Conservation (phyloP, 805 yeast genomes). For the Tetrapisispora nanseiensis region DNA sequence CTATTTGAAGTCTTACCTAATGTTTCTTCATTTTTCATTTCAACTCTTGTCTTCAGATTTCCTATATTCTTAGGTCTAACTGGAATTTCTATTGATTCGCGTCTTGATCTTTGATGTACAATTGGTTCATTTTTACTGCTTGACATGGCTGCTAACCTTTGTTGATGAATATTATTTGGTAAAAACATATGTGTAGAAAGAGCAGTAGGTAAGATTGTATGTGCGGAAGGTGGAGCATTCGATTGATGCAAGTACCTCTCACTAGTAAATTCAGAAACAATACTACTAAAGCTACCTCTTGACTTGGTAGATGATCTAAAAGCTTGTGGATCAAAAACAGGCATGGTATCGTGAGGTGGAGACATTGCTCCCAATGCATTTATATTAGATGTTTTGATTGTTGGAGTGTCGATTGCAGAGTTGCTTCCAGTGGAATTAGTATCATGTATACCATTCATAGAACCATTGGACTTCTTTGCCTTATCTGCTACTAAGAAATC, state of each 20-base stretch:
- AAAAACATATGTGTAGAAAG: constrained; percentile 51
- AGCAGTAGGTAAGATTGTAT: constrained; percentile 50
- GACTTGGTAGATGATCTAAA: not conserved
- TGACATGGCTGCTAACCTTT: constrained; percentile 16
- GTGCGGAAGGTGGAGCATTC: constrained; percentile 52
- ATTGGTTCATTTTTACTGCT: not conserved
- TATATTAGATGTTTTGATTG: constrained; percentile 15
- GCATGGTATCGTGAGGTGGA: constrained; percentile 9
- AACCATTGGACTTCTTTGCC: not conserved
- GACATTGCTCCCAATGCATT: constrained; percentile 26
- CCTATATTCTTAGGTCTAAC: constrained; percentile 19
- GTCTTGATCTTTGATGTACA: constrained; percentile 18
- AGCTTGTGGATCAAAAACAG: not conserved
- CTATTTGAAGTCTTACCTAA: constrained; percentile 4
- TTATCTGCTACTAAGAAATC: not conserved
- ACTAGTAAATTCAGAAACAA: constrained; percentile 30
- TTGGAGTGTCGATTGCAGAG: constrained; percentile 5
- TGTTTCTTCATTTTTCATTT: constrained; percentile 25
- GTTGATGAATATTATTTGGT: constrained; percentile 35
- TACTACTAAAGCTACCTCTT: constrained; percentile 24
- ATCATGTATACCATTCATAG: not conserved
- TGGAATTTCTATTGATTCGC: constrained; percentile 29
- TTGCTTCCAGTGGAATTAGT: not conserved
- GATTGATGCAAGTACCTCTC: constrained; percentile 35
- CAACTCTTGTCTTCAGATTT: constrained; percentile 27